Base-by-base conservation (phyloP, 257 asterid genomes). In the Verbascum thapsus region DNA sequence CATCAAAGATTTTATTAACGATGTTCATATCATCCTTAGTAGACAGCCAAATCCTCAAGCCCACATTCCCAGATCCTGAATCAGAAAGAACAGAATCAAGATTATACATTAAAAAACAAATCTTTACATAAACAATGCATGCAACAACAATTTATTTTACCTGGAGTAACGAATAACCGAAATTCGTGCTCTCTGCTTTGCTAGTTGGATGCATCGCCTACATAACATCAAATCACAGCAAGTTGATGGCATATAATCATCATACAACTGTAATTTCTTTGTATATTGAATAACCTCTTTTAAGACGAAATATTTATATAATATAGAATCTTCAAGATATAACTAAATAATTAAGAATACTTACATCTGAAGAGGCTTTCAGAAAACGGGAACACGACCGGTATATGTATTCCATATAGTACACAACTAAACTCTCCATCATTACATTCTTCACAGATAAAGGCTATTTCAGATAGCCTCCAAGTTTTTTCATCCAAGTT, bases 281-380 rank as follows among this genome's bases (percentile, higher is more conserved):
- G 18, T 49, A 49, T 5, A 26, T 26, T 1, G 3, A 26, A 49
- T 7, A 22, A 13, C 5, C 55, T 49, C 35, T 20, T 26, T 17
- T 6, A 18, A 32, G 11, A 49, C 20, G 10, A 16, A 16, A 45
- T 4, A 0, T n/a, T n/a, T 8, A 49, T 19, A n/a, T n/a, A n/a
- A n/a, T n/a, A 49, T 49, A 13, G 16, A 34, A 54, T 32, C 44
- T 13, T 32, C 13, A 3, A 13, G 18, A 32, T 34, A 34, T 50
- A 13, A 34, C 26, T 16, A 40, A 8, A 13, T 1, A 17, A 40
- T 57, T 5, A 37, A 18, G 15, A 57, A 18, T 2, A 42, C 71
- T 65, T 41, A 65, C 71, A 65, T 65, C 20, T 7, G 45, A 65
- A 65, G 43, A 65, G 54, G 63, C 63, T 65, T 43, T 65, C 71